phyloP scores from a whole-genome alignment of 2,329 filamentous ascomycete species.

The Penicillium sp. region DNA sequence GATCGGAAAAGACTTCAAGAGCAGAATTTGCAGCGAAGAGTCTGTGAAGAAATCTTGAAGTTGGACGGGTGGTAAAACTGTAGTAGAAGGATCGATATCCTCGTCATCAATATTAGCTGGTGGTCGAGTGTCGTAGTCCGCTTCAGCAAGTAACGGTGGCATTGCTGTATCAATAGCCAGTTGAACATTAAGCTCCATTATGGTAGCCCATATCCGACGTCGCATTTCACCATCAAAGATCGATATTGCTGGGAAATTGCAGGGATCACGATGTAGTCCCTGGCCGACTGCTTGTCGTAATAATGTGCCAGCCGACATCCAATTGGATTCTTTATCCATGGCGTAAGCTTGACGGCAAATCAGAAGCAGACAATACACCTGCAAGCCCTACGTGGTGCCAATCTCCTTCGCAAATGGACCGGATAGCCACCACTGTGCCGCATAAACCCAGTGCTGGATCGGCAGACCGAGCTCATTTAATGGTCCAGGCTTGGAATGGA shows the following conservation, averaged over 20 bases:
- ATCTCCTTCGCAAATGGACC: conserved; percentile 35
- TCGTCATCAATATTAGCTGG: conserved; percentile 22
- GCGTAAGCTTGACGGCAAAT: conserved; percentile 33
- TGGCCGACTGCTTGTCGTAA: conserved; percentile 31
- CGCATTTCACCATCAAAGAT: conserved; percentile 29
- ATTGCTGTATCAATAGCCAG: conserved; percentile 23
- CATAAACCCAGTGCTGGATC: conserved; percentile 30
- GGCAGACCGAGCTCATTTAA: conserved; percentile 10
- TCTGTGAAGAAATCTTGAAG: conserved; percentile 7
- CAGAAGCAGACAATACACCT: conserved; percentile 36
- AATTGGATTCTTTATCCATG: conserved; percentile 34
- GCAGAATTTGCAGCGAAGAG: conserved; percentile 17
- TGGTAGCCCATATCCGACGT: conserved; percentile 30
- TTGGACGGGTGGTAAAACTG: neutral
- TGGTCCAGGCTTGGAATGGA: conserved; percentile 17
- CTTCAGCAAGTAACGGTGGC: conserved; percentile 12
- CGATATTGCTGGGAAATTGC: conserved; percentile 15
- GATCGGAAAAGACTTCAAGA: conserved; percentile 10
- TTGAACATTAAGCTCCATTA: conserved; percentile 31
- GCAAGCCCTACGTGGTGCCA: conserved; percentile 31
- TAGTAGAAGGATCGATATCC: conserved; percentile 11
- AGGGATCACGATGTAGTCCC: conserved; percentile 35
- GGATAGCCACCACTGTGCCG: conserved; percentile 37
- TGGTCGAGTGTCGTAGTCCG: conserved; percentile 17
- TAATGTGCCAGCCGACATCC: conserved; percentile 35